Percentiles rank a stretch among this genome's conserved stretches.
Conservation (phyloP, 192 early-diverging fungal genomes). For the Neocallimastix lanati region DNA sequence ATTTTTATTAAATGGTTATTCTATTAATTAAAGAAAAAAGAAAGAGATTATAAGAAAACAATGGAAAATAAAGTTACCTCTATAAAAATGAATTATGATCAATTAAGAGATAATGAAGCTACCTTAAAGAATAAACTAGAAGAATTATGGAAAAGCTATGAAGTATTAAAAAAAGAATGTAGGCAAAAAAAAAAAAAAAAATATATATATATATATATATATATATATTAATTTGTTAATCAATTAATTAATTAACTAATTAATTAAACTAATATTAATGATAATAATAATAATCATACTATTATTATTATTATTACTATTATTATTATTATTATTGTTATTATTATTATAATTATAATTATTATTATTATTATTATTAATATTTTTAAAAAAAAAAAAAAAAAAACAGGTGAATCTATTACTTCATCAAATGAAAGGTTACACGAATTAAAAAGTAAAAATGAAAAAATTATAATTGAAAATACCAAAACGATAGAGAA, state of each 20-base stretch:
- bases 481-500: not conserved
- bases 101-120: not conserved
- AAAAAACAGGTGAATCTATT: not conserved
- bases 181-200: no score
- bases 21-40: not conserved
- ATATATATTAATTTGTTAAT: no score
- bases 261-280: no score
- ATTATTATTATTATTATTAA: no score
- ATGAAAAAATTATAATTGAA: not conserved
- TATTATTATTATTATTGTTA: no score
- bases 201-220: no score
- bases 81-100: not conserved
- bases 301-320: no score
- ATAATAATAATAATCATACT: no score
- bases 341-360: no score
- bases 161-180: not conserved
- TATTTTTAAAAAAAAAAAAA: no score
- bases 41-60: not conserved
- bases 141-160: not conserved
- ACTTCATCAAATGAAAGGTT: not conserved
- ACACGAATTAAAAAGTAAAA: not conserved
- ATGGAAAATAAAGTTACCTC: not conserved
- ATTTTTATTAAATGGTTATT: no score
- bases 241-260: no score
- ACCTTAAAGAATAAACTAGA: not conserved